Evolutionary conservation across 2,329 filamentous ascomycete species (phyloP).

Genomic region (Amauroascus niger): DNA sequence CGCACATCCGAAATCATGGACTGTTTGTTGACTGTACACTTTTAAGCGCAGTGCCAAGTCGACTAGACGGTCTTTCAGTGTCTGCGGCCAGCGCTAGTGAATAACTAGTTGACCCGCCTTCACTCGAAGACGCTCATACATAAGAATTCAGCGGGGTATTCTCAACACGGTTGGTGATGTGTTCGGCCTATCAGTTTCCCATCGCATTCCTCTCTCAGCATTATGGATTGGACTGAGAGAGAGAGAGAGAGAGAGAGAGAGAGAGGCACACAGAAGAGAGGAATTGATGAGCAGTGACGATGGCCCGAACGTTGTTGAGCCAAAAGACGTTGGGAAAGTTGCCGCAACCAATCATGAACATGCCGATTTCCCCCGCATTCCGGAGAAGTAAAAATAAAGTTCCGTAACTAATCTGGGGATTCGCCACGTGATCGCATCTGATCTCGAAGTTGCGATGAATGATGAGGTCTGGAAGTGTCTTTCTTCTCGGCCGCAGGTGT

Average conservation of each 20-base stretch:
- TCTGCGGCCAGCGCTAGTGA: background rate
- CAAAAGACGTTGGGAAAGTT: background rate
- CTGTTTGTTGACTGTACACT: background rate
- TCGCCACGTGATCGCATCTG: background rate
- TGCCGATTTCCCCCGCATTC: background rate
- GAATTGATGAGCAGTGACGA: no score
- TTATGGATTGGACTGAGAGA: no score
- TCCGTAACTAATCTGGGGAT: background rate
- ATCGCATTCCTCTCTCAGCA: no score
- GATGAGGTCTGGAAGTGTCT: background rate
- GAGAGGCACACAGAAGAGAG: no score
- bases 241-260: no score
- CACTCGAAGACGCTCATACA: background rate
- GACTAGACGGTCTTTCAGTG: background rate
- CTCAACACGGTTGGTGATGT: no score
- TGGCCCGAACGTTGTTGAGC: background rate
- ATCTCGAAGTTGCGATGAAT: background rate
- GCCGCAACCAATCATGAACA: background rate
- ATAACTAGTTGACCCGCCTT: background rate
- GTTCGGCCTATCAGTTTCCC: no score
- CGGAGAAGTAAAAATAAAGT: slow-evolving; percentile 3
- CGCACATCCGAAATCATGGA: background rate
- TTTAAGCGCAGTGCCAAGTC: background rate
- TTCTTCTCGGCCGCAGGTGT: no score
- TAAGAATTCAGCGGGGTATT: no score